Base-by-base conservation (phyloP, 441 rosid species). In the Populus hybrid region DNA sequence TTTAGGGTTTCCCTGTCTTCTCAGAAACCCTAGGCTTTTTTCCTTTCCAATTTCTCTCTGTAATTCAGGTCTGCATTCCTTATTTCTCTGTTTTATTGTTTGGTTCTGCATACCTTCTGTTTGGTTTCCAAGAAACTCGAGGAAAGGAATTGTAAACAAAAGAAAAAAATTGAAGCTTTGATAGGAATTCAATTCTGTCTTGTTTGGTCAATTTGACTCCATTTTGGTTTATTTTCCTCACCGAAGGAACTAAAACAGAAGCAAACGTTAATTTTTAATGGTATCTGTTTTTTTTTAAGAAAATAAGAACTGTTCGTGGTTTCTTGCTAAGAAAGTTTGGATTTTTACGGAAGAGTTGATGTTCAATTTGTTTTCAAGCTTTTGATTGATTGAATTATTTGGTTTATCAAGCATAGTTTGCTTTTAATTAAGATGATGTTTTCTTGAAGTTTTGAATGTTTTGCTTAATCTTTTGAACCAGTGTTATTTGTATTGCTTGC, bases 41-140 rank as follows among this genome's bases (percentile, higher is more conserved):
- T 69, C 18, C 63, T 24, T 21, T 35, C 64, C 9, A 59, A 5
- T 18, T 59, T 73, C 35, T 72, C 65, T 40, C 32, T 65, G 14
- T 23, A 73, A 46, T 77, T 57, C 77, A 78, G 84, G 84, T 86
- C 34, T 11, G 76, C 79, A 26, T 35, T 53, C 16, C 32, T 68
- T 53, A 26, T 70, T 78, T 6, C 79, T 50, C 65, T 38, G 14
- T 1, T 35, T 42, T 64, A 14, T 10, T 18, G 18, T 26, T 66
- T 40, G 23, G 38, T 6, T 69, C 9, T 21, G 75, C 12, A 23
- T 12, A 8, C 50, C 5, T 32, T 72, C 70, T 73, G 81, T 83
- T 84, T 77, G 78, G 40, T 59, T 80, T 21, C 77, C 57, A 50
- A 21, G 65, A 73, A 77, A 30, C 57, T 16, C 42, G 61, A 36